Conservation (phyloP, 768 basidiomycete species). For the Cyathus striatus region DNA sequence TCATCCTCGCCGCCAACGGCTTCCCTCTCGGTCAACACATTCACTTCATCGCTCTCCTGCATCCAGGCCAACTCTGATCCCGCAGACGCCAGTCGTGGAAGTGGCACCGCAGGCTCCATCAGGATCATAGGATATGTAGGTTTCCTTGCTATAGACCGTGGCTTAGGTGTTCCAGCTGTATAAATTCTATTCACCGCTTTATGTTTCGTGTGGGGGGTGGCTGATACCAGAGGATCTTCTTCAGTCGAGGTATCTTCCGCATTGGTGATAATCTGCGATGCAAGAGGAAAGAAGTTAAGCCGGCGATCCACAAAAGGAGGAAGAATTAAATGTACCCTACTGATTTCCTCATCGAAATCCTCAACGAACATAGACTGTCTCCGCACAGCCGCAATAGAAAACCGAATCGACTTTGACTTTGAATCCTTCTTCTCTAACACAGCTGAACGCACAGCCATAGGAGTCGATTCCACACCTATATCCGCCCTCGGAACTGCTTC, state of each 20-base stretch:
- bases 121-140: conserved; percentile 13
- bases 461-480: no score
- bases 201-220: conserved; percentile 12
- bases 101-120: conserved; percentile 12
- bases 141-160: conserved; percentile 11
- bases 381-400: conserved; percentile 16
- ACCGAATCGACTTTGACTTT: conserved; percentile 21
- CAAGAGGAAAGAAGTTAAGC: background rate
- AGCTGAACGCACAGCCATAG: no score
- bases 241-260: conserved; percentile 12
- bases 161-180: conserved; percentile 17
- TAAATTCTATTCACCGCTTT: conserved; percentile 22
- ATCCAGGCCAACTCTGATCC: background rate
- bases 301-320: background rate
- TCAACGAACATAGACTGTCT: conserved; percentile 15
- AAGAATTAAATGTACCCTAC: conserved; percentile 9
- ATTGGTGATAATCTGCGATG: conserved; percentile 16
- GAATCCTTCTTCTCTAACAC: no score
- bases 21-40: background rate
- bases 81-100: conserved; percentile 10
- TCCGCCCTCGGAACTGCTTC: no score
- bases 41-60: background rate
- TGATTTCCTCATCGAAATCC: conserved; percentile 15
- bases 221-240: conserved; percentile 3
- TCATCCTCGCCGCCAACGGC: conserved; percentile 9